These are phyloP conservation scores for Cymbopogon citratus DNA, from an alignment of 176 grass and related monocot species.

Conservation along the genomic window DNA sequence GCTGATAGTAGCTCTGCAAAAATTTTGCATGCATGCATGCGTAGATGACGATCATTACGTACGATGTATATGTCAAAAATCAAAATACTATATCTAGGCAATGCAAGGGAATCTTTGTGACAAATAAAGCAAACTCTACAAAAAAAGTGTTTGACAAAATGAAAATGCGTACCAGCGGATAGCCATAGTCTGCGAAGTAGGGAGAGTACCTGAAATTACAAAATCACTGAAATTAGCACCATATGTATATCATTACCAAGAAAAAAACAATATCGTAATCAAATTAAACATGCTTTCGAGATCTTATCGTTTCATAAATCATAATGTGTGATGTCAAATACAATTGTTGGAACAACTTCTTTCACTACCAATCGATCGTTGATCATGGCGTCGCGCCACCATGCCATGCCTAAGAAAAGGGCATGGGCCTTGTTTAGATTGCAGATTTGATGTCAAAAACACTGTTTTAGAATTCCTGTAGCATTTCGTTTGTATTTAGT, in stretches of 20 bases:
- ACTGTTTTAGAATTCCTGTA: too few species aligned
- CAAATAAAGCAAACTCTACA: not conserved
- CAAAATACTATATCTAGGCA: not conserved
- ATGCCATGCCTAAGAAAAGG: not conserved
- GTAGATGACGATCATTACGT: not conserved
- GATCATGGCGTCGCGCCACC: not conserved
- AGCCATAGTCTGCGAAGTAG: conserved; percentile 38
- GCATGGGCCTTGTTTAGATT: too few species aligned
- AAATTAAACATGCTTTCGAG: not conserved
- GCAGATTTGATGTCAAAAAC: too few species aligned
- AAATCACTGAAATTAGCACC: not conserved
- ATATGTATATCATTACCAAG: not conserved
- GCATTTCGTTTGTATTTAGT: too few species aligned
- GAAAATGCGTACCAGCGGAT: conserved; percentile 24
- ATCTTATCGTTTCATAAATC: not conserved
- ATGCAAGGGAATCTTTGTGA: not conserved
- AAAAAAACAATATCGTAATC: not conserved
- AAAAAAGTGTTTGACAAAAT: not conserved
- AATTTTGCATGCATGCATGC: not conserved
- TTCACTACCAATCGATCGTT: not conserved
- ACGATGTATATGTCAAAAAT: not conserved
- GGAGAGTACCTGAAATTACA: conserved; percentile 40
- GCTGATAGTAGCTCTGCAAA: conserved; percentile 30
- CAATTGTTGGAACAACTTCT: too few species aligned
- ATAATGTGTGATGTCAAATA: not conserved